Conservation (phyloP, 1,284 basidiomycete species). For the Pseudozyma tsukubaensis region DNA sequence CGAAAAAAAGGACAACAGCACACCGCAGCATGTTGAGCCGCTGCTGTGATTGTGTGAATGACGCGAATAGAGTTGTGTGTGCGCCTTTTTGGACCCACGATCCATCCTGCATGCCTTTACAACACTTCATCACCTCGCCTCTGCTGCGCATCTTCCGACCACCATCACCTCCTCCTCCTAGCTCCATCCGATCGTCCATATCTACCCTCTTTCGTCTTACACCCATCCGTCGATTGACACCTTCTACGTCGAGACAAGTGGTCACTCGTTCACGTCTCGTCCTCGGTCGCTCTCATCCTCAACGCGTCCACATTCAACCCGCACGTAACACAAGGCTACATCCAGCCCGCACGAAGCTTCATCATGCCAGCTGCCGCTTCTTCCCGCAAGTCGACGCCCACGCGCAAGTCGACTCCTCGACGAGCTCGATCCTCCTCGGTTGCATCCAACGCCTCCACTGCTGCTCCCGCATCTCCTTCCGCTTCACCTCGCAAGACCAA, state of each 20-base stretch:
- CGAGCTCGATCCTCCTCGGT: conserved; percentile 63
- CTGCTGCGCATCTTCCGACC: conserved; percentile 7
- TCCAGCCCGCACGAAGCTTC: not conserved
- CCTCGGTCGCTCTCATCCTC: conserved; percentile 4
- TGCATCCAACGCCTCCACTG: conserved; percentile 56
- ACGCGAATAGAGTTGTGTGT: conserved; percentile 28
- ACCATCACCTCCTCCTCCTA: not conserved
- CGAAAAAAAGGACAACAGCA: conserved; percentile 8
- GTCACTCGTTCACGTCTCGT: conserved; percentile 17
- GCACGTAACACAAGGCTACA: not conserved
- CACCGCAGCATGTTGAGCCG: conserved; percentile 8
- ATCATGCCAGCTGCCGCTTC: conserved; percentile 47
- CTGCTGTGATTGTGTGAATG: not conserved
- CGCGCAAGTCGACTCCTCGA: conserved; percentile 60
- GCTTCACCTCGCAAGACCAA: conserved; percentile 48
- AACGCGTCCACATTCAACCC: not conserved
- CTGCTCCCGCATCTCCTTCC: conserved; percentile 41
- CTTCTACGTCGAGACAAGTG: conserved; percentile 9
- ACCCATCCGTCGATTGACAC: not conserved
- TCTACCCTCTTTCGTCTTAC: not conserved
- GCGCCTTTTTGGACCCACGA: conserved; percentile 9
- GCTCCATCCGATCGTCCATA: not conserved
- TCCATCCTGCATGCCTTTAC: conserved; percentile 1
- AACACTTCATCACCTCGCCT: conserved; percentile 20
- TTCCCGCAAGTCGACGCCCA: conserved; percentile 44